Percentiles rank a stretch among this genome's conserved stretches.
These are phyloP conservation scores for Trichosanthes truncata DNA, from an alignment of 306 rosid genomes.

Conservation along the genomic window DNA sequence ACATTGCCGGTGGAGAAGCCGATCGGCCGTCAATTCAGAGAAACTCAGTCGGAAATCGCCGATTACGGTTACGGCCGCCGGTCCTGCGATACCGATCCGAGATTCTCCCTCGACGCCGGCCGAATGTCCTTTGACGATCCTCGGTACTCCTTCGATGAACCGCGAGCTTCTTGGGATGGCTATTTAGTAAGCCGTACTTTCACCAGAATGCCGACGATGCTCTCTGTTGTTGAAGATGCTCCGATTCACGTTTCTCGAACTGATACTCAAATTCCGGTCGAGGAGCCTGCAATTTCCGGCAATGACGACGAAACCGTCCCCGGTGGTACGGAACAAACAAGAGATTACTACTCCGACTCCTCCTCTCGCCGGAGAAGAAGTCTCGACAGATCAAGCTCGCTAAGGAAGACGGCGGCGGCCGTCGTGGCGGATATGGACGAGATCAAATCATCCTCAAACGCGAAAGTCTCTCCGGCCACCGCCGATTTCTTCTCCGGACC, in stretches of 20 bases:
- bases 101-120: constrained; percentile 78
- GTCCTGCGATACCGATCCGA: constrained; percentile 94
- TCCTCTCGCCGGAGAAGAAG: constrained; percentile 77
- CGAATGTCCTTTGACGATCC: constrained; percentile 81
- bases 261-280: constrained; percentile 74
- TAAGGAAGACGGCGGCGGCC: constrained; percentile 84
- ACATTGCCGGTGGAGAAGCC: constrained; percentile 93
- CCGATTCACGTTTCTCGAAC: constrained; percentile 63
- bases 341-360: constrained; percentile 74
- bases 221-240: constrained; percentile 86
- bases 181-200: constrained; percentile 52
- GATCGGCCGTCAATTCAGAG: constrained; percentile 79
- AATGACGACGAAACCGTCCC: constrained; percentile 49
- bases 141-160: constrained; percentile 85
- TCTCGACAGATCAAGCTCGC: constrained; percentile 83
- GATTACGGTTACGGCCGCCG: constrained; percentile 95
- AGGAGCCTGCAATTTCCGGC: constrained; percentile 43
- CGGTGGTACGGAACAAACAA: constrained; percentile 76
- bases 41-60: constrained; percentile 98
- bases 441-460: constrained; percentile 55
- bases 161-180: constrained; percentile 98
- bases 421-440: constrained; percentile 94
- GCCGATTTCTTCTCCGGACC: constrained; percentile 45
- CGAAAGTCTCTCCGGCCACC: constrained; percentile 58
- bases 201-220: constrained; percentile 83